phyloP scores from a whole-genome alignment of 306 rosid species.

The Inga leiocalycina region DNA sequence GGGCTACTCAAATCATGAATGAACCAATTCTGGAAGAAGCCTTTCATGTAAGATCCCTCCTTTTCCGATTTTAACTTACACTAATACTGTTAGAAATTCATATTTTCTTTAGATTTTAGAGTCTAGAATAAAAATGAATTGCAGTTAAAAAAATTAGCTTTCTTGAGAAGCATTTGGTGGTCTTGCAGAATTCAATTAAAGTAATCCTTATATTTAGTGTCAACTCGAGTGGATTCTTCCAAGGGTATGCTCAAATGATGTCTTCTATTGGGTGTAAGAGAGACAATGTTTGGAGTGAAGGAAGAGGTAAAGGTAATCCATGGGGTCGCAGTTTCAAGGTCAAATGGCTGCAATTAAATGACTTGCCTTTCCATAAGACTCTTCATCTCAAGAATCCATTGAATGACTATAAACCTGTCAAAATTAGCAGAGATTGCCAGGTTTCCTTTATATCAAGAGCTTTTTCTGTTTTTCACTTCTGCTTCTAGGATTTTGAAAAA shows the following conservation, averaged over 20 bases:
- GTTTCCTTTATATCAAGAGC: conserved; percentile 38
- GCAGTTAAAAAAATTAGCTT: conserved; percentile 1
- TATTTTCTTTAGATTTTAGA: not conserved
- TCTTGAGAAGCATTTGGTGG: conserved; percentile 46
- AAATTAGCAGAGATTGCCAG: conserved; percentile 91
- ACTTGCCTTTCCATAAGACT: conserved; percentile 75
- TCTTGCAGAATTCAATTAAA: conserved; percentile 69
- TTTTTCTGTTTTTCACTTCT: conserved; percentile 1
- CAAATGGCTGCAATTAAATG: conserved; percentile 72
- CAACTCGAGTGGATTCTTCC: conserved; percentile 89
- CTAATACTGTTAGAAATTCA: conserved; percentile 30
- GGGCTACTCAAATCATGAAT: conserved; percentile 91
- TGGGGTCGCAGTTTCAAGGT: conserved; percentile 83
- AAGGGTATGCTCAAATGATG: conserved; percentile 86
- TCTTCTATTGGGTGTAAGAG: conserved; percentile 78
- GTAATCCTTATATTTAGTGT: conserved; percentile 79
- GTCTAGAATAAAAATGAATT: conserved; percentile 1
- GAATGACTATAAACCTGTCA: conserved; percentile 85
- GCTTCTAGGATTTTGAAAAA: conserved; percentile 12
- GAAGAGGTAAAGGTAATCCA: conserved; percentile 68
- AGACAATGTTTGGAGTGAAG: conserved; percentile 74
- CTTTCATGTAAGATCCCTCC: conserved; percentile 64
- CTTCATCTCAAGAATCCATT: conserved; percentile 82
- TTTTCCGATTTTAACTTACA: conserved; percentile 15
- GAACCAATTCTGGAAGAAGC: conserved; percentile 79